Evolutionary conservation across 106 monocot genomes (phyloP).

Genomic region (Hemerocallis citrina): DNA sequence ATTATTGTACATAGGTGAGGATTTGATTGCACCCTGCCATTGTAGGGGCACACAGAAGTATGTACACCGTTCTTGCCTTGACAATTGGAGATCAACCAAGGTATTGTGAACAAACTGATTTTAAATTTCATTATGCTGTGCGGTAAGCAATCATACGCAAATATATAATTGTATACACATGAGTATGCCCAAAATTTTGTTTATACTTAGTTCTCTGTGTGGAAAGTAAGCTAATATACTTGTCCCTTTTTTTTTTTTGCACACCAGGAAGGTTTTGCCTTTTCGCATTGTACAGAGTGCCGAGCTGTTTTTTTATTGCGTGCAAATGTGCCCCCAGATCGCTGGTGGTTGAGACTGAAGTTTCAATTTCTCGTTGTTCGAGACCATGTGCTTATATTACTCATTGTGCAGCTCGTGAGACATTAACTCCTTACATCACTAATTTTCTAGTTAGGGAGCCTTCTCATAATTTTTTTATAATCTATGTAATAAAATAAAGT

Average conservation of each 20-base stretch:
- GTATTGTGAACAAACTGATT: conserved; percentile 21
- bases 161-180: no score
- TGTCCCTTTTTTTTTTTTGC: conserved; percentile 7
- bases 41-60: conserved; percentile 96
- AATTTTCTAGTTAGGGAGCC: no score
- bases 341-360: conserved; percentile 92
- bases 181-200: neutral
- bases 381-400: conserved; percentile 82
- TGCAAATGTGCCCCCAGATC: conserved; percentile 95
- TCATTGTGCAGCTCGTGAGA: conserved; percentile 79
- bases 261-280: conserved; percentile 99
- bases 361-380: conserved; percentile 91
- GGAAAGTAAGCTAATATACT: conserved; percentile 1
- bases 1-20: conserved; percentile 48
- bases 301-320: conserved; percentile 77
- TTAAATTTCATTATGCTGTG: no score
- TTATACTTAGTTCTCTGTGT: neutral
- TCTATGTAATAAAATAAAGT: no score
- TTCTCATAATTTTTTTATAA: no score
- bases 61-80: conserved; percentile 90
- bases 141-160: no score
- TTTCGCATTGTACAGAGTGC: conserved; percentile 98
- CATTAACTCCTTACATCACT: neutral
- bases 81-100: conserved; percentile 99
- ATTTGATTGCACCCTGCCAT: conserved; percentile 90